Evolutionary conservation across 208 protist genomes (phyloP), one percentile per base, ranked within the genome.

Genomic region (Trypanosomatidae sp.): DNA sequence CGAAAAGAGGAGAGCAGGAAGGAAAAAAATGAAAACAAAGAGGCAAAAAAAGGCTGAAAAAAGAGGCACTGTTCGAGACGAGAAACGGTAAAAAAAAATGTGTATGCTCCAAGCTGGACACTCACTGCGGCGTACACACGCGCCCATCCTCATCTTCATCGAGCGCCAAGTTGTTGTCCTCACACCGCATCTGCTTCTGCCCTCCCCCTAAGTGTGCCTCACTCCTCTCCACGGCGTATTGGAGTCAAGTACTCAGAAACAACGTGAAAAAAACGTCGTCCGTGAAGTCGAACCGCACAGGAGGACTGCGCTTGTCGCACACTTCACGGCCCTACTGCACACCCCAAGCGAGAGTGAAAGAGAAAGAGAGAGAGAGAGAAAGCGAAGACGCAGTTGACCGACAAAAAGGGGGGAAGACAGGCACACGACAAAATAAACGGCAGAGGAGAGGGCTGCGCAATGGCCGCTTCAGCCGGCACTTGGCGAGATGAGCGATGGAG

Each of bases 361-460:
- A 64, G 44, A 41, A n/a, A 67, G 43, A 41, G 39, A 46, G 39
- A 46, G 25, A 52, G 33, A n/a, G 43, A 72, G 44, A 64, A 44
- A 64, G 62, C 59, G 52, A 50, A 50, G 39, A 12, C 22, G 36
- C 22, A 9, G 9, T 19, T 49, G 46, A 49, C 13, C 46, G 13
- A 17, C 46, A 64, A 70, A 53, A 55, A 0, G 25, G 9, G 36
- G 3, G n/a, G 43, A 47, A 36, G 62, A 49, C 28, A 46, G 30
- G 36, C 15, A 47, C 46, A 64, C 7, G 0, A 73, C 4, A 69
- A 62, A 67, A 49, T 44, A 65, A 71, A 64, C 47, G 50, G 36
- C 50, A 59, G 65, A 43, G 62, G 30, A 68, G 56, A 13, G 58
- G 36, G 52, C 72, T 41, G 19, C 17, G 4, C 47, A 53, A 58